A percentile compares a stretch with the other conserved stretches of the same genome.
Conservation (phyloP, 1,284 basidiomycete species). For the Sutorius eximius region DNA sequence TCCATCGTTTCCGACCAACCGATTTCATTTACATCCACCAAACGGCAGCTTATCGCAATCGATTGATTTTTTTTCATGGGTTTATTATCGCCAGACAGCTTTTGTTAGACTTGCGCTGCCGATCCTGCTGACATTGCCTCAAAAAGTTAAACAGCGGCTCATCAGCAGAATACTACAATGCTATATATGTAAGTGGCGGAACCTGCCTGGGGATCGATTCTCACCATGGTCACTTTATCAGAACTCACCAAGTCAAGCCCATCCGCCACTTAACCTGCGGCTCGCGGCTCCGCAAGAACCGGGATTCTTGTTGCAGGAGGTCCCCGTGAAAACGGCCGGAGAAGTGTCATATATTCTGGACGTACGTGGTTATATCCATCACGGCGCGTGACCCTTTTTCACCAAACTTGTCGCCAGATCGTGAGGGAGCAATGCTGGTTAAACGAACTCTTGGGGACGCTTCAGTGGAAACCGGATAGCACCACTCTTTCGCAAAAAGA, state of each 20-base stretch:
- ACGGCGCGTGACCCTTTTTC: neutral
- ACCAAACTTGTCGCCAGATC: slow-evolving; percentile 44
- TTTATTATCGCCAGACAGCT: neutral
- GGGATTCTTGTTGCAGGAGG: slow-evolving; percentile 65
- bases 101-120: neutral
- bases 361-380: slow-evolving; percentile 37
- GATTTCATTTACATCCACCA: neutral
- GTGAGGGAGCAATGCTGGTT: slow-evolving; percentile 79
- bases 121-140: slow-evolving; percentile 14
- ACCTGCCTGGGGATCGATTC: neutral
- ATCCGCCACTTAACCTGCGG: slow-evolving; percentile 68
- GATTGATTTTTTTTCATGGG: neutral
- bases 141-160: slow-evolving; percentile 28
- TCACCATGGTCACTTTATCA: slow-evolving; percentile 27
- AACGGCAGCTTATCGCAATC: neutral
- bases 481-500: slow-evolving; percentile 5
- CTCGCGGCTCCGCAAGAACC: slow-evolving; percentile 67
- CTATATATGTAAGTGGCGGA: slow-evolving; percentile 41
- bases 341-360: slow-evolving; percentile 73
- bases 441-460: slow-evolving; percentile 60
- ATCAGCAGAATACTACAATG: slow-evolving; percentile 39
- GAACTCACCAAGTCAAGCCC: slow-evolving; percentile 60
- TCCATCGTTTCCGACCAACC: neutral
- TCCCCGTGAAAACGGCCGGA: slow-evolving; percentile 67
- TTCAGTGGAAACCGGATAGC: slow-evolving; percentile 55